A percentile compares a stretch with the other conserved stretches of the same genome.
Evolutionary conservation across 2,329 filamentous ascomycete genomes (phyloP).

Genomic region (Calonectria henricotiae): DNA sequence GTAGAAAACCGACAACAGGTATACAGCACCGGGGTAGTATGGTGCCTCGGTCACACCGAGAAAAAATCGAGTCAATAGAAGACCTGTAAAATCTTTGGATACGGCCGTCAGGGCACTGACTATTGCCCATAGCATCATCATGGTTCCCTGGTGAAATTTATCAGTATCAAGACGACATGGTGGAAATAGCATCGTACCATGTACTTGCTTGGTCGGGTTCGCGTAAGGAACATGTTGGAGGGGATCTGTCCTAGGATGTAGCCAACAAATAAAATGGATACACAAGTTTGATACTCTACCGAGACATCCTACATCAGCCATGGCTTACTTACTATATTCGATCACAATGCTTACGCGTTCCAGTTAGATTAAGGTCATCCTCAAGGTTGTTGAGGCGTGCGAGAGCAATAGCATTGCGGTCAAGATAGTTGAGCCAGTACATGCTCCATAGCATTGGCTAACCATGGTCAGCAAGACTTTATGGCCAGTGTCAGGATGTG

Average conservation of each 20-base stretch:
- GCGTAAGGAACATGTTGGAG: conserved; percentile 64
- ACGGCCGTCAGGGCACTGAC: conserved; percentile 66
- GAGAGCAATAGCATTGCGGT: conserved; percentile 66
- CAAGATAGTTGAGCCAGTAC: conserved; percentile 65
- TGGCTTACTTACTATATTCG: no score
- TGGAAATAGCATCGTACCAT: conserved; percentile 53
- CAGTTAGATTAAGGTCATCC: conserved; percentile 50
- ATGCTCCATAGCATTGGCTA: conserved; percentile 59
- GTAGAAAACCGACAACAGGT: conserved; percentile 70
- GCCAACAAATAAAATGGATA: conserved; percentile 60
- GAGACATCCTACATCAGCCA: not conserved
- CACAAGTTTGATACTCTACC: conserved; percentile 55
- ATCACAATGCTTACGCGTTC: conserved; percentile 27
- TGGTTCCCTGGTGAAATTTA: conserved; percentile 51
- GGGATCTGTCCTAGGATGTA: conserved; percentile 64
- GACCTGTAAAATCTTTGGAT: conserved; percentile 65
- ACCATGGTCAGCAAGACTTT: conserved; percentile 2
- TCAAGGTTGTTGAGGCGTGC: conserved; percentile 58
- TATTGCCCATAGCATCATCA: conserved; percentile 67
- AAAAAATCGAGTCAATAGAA: conserved; percentile 66
- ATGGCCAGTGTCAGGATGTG: no score
- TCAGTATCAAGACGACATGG: not conserved
- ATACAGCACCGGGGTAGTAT: conserved; percentile 58
- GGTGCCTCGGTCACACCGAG: conserved; percentile 62
- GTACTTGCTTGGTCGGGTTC: conserved; percentile 61